Base-by-base conservation (phyloP, 192 early-diverging fungal genomes). In the Coemansia sp. region DNA sequence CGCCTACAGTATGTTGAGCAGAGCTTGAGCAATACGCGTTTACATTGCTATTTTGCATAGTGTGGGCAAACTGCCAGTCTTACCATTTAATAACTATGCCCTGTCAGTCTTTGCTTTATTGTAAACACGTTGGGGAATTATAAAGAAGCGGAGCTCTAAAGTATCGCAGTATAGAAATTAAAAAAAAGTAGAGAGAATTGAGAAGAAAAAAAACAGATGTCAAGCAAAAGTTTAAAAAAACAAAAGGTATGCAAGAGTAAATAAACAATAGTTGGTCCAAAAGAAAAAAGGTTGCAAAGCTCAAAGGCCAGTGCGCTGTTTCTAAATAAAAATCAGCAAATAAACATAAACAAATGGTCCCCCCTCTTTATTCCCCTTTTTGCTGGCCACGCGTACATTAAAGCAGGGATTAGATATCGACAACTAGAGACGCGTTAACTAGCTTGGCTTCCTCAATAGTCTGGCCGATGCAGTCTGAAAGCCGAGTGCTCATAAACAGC, bases 401-500 rank as follows among this genome's bases (percentile, higher is more conserved):
- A 47, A 38, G 20, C 26, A 62, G 42, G 10, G 14, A 11, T 49
- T 62, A 83, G 2, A 78, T 26, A 25, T 80, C 82, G 5, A 83
- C 66, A 42, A 71, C 69, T n/a, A 83, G 51, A 23, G 76, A 80
- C 17, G 88, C 83, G 68, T 87, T 89, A 46, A 71, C 77, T 54
- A 91, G 67, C 37, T 88, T 88, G 48, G 90, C 89, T 20, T 91
- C 88, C 40, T 75, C 82, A 36, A 97, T 86, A 6, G 91, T 85
- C 75, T 87, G 85, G 49, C 85, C 85, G 5, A 90, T 14, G 36
- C 82, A 67, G 58, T 85, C 85, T 28, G 89, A 70, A 47, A 97
- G 72, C 22, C 86, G 85, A 49, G 83, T 75, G 48, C 90, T 81
- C 64, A 86, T 86, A 57, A 87, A 91, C 57, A 85, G 77, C 46